phyloP scores from a whole-genome alignment of 768 basidiomycete species.

The Lentinula boryana region DNA sequence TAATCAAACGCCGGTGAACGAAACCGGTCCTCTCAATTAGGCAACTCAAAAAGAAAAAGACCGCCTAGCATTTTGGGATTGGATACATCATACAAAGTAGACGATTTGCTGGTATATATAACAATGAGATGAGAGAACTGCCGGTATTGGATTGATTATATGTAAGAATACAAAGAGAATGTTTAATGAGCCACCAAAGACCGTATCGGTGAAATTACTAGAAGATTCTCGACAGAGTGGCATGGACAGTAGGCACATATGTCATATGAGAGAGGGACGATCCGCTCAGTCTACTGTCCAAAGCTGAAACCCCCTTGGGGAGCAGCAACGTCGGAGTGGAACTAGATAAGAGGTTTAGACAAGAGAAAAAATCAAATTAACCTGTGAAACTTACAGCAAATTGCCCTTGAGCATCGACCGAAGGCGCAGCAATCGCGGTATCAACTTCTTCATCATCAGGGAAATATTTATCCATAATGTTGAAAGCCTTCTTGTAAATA shows the following conservation, averaged over 20 bases:
- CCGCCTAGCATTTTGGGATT: neutral
- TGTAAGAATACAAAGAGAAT: neutral
- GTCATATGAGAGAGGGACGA: neutral
- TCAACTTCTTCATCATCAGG: slow-evolving; percentile 95
- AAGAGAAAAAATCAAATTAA: neutral
- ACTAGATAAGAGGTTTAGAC: slow-evolving; percentile 34
- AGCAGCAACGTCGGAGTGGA: slow-evolving; percentile 79
- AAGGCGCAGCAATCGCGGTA: slow-evolving; percentile 71
- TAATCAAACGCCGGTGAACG: slow-evolving; percentile 2
- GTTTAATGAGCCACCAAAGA: neutral
- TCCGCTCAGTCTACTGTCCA: slow-evolving; percentile 41
- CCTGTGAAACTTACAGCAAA: slow-evolving; percentile 53
- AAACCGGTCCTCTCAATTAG: neutral
- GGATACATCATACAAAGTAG: neutral
- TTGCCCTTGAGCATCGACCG: slow-evolving; percentile 65
- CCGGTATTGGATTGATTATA: neutral
- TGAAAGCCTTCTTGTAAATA: slow-evolving; percentile 99
- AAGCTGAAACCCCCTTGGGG: slow-evolving; percentile 98
- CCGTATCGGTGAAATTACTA: neutral
- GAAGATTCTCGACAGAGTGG: too few species aligned
- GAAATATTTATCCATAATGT: slow-evolving; percentile 98
- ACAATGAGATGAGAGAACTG: neutral
- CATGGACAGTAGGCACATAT: too few species aligned
- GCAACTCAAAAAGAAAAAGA: neutral
- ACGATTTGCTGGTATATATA: neutral